These are phyloP conservation scores for Phytophthora pseudosyringae DNA, from an alignment of 352 stramenopile genomes.

Conservation along the genomic window DNA sequence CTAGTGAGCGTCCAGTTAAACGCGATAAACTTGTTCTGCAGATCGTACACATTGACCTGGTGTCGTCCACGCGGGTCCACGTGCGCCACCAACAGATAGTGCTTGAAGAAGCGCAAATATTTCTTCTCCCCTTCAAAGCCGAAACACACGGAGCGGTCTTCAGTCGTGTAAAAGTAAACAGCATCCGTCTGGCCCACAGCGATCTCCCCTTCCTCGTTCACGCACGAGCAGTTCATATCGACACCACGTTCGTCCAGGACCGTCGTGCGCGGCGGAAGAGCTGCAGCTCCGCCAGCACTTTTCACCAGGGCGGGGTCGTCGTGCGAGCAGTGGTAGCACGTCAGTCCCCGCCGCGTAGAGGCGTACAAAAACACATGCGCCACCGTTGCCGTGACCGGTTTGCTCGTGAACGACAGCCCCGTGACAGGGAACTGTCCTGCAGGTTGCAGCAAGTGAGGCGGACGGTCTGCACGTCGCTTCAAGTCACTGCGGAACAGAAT, in stretches of 20 bases:
- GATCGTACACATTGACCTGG: constrained; percentile 92
- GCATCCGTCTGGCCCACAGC: constrained; percentile 85
- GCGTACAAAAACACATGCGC: constrained; percentile 83
- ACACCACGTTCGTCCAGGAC: constrained; percentile 86
- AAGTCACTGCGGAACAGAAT: constrained; percentile 85
- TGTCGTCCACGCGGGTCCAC: constrained; percentile 83
- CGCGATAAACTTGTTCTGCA: constrained; percentile 93
- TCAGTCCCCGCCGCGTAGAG: constrained; percentile 77
- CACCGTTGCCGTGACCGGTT: constrained; percentile 66
- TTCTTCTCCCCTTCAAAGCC: constrained; percentile 91
- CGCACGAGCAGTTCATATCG: constrained; percentile 80
- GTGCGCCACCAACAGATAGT: constrained; percentile 86
- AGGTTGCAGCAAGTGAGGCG: constrained; percentile 76
- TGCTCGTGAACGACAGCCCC: constrained; percentile 79
- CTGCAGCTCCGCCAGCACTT: constrained; percentile 59
- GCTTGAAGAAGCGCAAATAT: constrained; percentile 89
- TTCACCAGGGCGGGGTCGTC: constrained; percentile 83
- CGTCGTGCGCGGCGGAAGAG: constrained; percentile 72
- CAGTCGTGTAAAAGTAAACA: constrained; percentile 91
- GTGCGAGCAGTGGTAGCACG: constrained; percentile 86
- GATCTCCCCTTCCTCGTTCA: constrained; percentile 88
- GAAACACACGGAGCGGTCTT: constrained; percentile 89
- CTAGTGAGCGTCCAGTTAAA: constrained; percentile 91
- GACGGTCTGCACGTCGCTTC: constrained; percentile 74
- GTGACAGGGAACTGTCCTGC: constrained; percentile 85